Base-by-base conservation (phyloP, 163 green algal species). In the Scenedesmus sp. region DNA sequence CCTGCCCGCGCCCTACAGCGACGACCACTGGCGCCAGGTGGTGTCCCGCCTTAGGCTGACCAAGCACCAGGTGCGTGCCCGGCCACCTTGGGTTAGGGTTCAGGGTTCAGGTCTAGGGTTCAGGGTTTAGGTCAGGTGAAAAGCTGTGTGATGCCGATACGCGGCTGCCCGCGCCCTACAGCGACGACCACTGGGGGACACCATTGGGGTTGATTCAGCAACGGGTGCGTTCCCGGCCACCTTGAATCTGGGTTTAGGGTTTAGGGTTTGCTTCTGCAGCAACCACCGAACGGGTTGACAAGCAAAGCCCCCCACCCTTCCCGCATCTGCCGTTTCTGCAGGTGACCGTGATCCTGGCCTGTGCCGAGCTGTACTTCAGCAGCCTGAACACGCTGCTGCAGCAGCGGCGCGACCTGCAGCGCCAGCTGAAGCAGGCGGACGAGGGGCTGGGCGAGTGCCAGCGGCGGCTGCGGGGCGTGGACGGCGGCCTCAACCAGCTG, bases 401-500 rank as follows among this genome's bases (percentile, higher is more conserved):
- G 13, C 9, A 83, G 15, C 53, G 53, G 15, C 53, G 26, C 4
- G 33, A 9, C 20, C 73, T 46, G 73, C 73, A 26, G 73, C 73
- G 22, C 35, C 33, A 82, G 73, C 35, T 30, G 70, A 35, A 43
- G 73, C 16, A 49, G 22, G 43, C 68, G 0, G 68, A 76, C 35
- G 65, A 49, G 26, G 68, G 30, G 9, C 43, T 83, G 43, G 9
- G 13, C 9, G 85, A 73, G 12, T 90, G 85, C 49, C 43, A 70
- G 43, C 51, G 51, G 40, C 51, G 85, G 10, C 26, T 89, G 65
- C 20, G 2, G 30, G 85, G 85, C 7, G 33, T 79, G 26, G 85
- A 90, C 56, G 85, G 85, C 4, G 30, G 16, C 13, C 35, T 89
- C 43, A 83, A 82, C 43, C 85, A 89, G 68, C 42, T 89, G 85